Base-by-base conservation (phyloP, 352 stramenopile genomes). In the Globisporangium apiculatum region DNA sequence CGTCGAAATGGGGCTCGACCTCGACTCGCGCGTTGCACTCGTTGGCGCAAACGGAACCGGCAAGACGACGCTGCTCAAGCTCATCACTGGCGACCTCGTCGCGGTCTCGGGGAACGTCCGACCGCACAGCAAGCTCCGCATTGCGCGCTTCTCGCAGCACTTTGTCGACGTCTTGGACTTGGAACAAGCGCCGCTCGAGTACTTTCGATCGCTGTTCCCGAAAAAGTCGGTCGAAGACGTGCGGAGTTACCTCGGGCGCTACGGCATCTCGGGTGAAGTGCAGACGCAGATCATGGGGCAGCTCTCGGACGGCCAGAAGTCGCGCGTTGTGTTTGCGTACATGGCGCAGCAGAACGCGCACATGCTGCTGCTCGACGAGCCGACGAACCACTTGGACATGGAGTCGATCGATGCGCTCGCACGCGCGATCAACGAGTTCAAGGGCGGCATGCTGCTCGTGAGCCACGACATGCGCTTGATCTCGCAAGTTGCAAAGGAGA, bases 381-480 rank as follows among this genome's bases (percentile, higher is more conserved):
- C 87, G 61, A 96, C 87, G 66, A 96, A 96, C 61, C 86, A 96
- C 70, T 80, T 96, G 66, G 87, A 96, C 62, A 95, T 95, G 83
- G 94, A 98, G 73, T 91, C 87, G 55, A 99, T 99, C 67, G 97
- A 99, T 75, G 93, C 95, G 17, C 75, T 99, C 40, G 97, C 97
- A 17, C 93, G 97, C 40, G 97, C 96, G 17, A 98, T 99, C 61
- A 99, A 99, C 75, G 84, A 98, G 53, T 99, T 99, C 73, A 69
- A 93, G 60, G 97, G 97, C 64, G 97, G 96, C 42, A 92, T 99
- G 75, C 81, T 99, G 12, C 80, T 99, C 45, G 97, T 99, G 41
- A 98, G 86, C 58, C 97, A 99, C 87, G 97, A 99, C 87, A 98
- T 99, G 95, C 87, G 97, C 53, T 80, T 99, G 53, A 98, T 99